Percentiles rank a stretch among this genome's conserved stretches.
Evolutionary conservation across 2,329 filamentous ascomycete genomes (phyloP).

Genomic region (Stemphylium vesicarium): DNA sequence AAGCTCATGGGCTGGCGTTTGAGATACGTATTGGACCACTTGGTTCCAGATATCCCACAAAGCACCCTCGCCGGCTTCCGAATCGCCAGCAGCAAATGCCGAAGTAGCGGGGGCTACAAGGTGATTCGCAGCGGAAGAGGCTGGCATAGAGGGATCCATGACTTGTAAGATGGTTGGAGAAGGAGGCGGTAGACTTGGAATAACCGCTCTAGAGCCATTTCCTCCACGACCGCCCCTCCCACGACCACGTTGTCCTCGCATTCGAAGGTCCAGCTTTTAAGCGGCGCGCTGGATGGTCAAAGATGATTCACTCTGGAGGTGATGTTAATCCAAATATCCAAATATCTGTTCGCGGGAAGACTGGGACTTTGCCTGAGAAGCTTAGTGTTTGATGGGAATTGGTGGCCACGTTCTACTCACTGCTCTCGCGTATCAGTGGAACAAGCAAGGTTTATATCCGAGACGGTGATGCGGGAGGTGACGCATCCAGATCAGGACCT

Average conservation of each 20-base stretch:
- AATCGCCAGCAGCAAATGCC: neutral
- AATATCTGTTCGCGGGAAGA: neutral
- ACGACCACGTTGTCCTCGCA: neutral
- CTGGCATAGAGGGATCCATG: neutral
- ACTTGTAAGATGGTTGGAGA: neutral
- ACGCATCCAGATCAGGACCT: too few species aligned
- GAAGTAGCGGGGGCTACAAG: neutral
- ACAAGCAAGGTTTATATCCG: neutral
- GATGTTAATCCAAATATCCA: neutral
- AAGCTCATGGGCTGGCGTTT: neutral
- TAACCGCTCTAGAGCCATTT: neutral
- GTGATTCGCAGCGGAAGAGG: neutral
- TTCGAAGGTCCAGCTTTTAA: neutral
- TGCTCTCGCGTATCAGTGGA: neutral
- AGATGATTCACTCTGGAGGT: neutral
- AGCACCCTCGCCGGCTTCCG: neutral
- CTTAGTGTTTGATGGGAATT: neutral
- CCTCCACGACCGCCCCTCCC: neutral
- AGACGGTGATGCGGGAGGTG: neutral
- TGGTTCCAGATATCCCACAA: constrained; percentile 2
- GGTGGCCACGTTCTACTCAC: neutral
- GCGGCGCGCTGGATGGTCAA: neutral
- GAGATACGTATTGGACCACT: neutral
- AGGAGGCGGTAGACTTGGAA: neutral
- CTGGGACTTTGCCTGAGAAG: neutral